Base-by-base conservation (phyloP, 495 filamentous ascomycete species). In the Penicillium ucsense region DNA sequence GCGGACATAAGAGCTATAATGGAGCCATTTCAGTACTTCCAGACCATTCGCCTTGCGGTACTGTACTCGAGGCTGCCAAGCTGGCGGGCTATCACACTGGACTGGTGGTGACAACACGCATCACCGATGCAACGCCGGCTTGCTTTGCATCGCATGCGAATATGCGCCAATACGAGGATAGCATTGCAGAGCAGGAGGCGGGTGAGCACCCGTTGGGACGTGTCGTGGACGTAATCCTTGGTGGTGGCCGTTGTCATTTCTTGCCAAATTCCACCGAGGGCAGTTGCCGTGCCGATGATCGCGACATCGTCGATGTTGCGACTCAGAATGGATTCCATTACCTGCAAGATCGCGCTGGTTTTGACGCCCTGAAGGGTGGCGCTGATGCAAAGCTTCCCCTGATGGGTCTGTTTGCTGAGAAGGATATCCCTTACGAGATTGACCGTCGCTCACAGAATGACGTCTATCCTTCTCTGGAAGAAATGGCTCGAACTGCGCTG, bases 121-220 rank as follows among this genome's bases (percentile, higher is more conserved):
- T 97, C 54, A 97, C 92, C 3, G 92, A 98, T 68, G 92, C 92
- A 8, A 98, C 92, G n/a, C 92, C 92, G 0, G 92, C 92, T 3
- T 94, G 88, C 64, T 98, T 96, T 61, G 89, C 89, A 1, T 79
- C 88, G 12, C 94, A 97, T 63, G 92, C 88, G 1, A 84, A 88
- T 49, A 66, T 77, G 46, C 79, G 92, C 34, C 61, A 67, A 43
- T 87, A 94, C 57, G 86, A 92, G 60, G 94, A 98, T 58, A 75
- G 82, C 35, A 95, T 98, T 55, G 92, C 92, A 0, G 79, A 89
- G 56, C 92, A 97, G 60, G 83, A 95, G 63, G 72, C 95, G 12
- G 92, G 92, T 10, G 83, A 92, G 30, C 75, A 89, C 52, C 87
- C 88, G 3, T 73, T 98, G 27, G 92, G 91, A 0, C 77, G 86